Conservation (phyloP, 192 early-diverging fungal genomes). For the Coemansia sp. region DNA sequence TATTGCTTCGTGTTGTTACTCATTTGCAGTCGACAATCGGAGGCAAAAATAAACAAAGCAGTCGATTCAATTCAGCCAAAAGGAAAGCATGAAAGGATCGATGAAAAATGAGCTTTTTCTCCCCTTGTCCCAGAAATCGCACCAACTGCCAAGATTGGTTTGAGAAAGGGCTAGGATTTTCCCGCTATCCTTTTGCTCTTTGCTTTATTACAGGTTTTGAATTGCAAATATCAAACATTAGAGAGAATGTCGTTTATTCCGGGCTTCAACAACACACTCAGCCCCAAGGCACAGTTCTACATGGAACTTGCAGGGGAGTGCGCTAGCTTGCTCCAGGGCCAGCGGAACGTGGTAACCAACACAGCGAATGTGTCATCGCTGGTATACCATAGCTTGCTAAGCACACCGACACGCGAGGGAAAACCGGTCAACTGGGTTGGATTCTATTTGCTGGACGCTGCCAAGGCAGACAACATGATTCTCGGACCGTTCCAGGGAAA, state of each 20-base stretch:
- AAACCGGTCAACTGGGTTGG: slow-evolving; percentile 79
- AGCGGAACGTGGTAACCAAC: slow-evolving; percentile 72
- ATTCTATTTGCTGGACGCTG: slow-evolving; percentile 71
- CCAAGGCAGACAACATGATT: slow-evolving; percentile 48
- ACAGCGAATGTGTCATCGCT: slow-evolving; percentile 79
- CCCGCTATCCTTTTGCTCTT: background rate
- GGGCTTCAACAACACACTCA: slow-evolving; percentile 37
- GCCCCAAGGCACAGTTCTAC: slow-evolving; percentile 74
- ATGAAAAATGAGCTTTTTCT: background rate
- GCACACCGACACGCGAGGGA: slow-evolving; percentile 58
- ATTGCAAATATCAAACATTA: no score
- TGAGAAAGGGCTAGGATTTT: no score
- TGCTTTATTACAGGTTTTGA: background rate
- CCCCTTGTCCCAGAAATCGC: no score
- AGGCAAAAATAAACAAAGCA: background rate
- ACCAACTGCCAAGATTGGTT: no score
- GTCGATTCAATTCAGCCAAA: background rate
- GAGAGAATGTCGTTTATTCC: slow-evolving; percentile 33
- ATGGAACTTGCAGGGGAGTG: slow-evolving; percentile 59
- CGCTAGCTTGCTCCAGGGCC: slow-evolving; percentile 65
- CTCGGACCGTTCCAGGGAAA: slow-evolving; percentile 93
- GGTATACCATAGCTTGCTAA: slow-evolving; percentile 73
- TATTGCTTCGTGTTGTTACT: slow-evolving; percentile 54
- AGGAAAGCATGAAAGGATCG: no score
- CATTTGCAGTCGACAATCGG: slow-evolving; percentile 14